A percentile compares a stretch with the other conserved stretches of the same genome.
phyloP scores from a whole-genome alignment of 2,329 filamentous ascomycete genomes.

The Colletotrichum liriopes region DNA sequence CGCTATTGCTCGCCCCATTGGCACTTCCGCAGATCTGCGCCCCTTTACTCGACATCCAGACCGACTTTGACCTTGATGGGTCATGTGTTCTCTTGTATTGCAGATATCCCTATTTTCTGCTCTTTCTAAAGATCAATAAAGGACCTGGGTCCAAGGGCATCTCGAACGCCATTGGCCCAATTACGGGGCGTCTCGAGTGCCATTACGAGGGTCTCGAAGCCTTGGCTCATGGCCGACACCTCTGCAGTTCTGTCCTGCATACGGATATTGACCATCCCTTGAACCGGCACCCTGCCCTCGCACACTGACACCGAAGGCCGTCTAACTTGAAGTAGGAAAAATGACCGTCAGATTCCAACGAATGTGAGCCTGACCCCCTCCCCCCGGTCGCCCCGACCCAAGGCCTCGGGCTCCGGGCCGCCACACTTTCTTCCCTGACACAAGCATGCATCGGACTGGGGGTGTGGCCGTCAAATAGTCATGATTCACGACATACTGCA shows the following conservation, averaged over 20 bases:
- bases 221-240: slow-evolving; percentile 18
- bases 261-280: slow-evolving; percentile 30
- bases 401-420: slow-evolving; percentile 41
- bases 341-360: slow-evolving; percentile 26
- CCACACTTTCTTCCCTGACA: slow-evolving; percentile 42
- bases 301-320: slow-evolving; percentile 4
- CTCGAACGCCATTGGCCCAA: slow-evolving; percentile 15
- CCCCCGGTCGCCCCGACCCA: slow-evolving; percentile 39
- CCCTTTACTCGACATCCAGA: slow-evolving; percentile 2
- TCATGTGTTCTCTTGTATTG: not conserved
- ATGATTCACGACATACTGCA: slow-evolving; percentile 39
- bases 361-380: not conserved
- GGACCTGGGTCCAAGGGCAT: not conserved
- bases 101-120: slow-evolving; percentile 10
- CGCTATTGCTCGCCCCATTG: slow-evolving; percentile 9
- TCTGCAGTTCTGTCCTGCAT: slow-evolving; percentile 26
- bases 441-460: slow-evolving; percentile 31
- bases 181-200: slow-evolving; percentile 12
- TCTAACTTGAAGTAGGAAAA: slow-evolving; percentile 11
- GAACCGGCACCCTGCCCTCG: slow-evolving; percentile 18
- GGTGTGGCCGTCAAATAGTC: slow-evolving; percentile 20
- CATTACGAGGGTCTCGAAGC: slow-evolving; percentile 12
- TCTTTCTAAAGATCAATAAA: slow-evolving; percentile 8
- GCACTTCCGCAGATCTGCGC: not conserved
- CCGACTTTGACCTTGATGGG: not conserved